Evolutionary conservation across 139 green algal genomes (phyloP).

Genomic region (Volvox africanus): DNA sequence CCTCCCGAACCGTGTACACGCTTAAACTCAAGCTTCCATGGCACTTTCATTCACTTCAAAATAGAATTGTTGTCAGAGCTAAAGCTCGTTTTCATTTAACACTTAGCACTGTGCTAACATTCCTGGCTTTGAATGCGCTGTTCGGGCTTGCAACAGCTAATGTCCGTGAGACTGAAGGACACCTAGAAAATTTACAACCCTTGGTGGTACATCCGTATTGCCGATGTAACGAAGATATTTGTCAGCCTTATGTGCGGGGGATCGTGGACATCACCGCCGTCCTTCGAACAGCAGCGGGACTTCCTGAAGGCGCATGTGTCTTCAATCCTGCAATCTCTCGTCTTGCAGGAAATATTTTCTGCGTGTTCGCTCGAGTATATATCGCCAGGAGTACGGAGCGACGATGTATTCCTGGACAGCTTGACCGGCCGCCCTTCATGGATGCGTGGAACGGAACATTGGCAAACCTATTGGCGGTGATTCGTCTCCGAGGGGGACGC

Average conservation of each 20-base stretch:
- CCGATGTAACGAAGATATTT: not conserved
- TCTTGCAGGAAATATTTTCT: not conserved
- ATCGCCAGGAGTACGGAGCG: not conserved
- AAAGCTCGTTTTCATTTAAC: no score
- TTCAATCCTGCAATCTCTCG: conserved; percentile 28
- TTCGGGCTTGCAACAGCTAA: conserved; percentile 3
- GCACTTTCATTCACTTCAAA: no score
- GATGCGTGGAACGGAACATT: conserved; percentile 30
- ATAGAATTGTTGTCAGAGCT: no score
- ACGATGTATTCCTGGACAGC: not conserved
- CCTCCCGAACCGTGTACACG: no score
- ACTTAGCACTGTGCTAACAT: not conserved
- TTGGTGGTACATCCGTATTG: not conserved
- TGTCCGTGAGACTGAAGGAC: not conserved
- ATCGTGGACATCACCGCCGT: not conserved
- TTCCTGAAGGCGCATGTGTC: conserved; percentile 4
- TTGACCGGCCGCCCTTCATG: conserved; percentile 39
- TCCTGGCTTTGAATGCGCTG: not conserved
- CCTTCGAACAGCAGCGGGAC: not conserved
- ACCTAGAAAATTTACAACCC: not conserved
- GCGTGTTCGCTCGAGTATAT: conserved; percentile 10
- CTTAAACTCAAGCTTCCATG: no score
- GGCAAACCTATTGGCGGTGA: conserved; percentile 20
- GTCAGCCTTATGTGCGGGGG: conserved; percentile 5
- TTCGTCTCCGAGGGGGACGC: not conserved